These are phyloP conservation scores for Pseudogymnoascus sp. DNA, from an alignment of 2,329 filamentous ascomycete species.

Conservation along the genomic window DNA sequence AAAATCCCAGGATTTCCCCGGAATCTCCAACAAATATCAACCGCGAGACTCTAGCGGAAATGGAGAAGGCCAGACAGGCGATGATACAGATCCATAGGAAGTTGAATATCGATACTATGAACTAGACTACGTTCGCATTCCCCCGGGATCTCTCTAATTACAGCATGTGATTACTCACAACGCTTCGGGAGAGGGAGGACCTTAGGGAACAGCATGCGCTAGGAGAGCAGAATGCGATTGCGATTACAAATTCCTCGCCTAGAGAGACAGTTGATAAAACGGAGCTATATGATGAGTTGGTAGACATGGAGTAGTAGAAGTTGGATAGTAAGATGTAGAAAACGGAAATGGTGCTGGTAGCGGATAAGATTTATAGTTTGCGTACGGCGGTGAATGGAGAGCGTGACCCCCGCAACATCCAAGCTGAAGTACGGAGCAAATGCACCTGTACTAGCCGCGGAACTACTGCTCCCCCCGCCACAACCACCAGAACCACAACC, in stretches of 20 bases:
- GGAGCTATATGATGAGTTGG: slow-evolving; percentile 79
- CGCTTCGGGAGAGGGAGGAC: slow-evolving; percentile 61
- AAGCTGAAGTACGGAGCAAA: no score
- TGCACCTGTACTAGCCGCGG: no score
- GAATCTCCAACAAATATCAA: slow-evolving; percentile 99
- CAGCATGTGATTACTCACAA: no score
- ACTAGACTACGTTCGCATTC: slow-evolving; percentile 75
- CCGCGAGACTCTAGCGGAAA: slow-evolving; percentile 86
- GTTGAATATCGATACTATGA: slow-evolving; percentile 88
- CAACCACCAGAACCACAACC: no score
- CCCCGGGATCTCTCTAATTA: no score
- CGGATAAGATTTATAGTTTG: slow-evolving; percentile 67
- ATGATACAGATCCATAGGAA: slow-evolving; percentile 91
- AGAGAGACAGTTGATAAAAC: slow-evolving; percentile 70
- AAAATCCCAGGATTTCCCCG: no score
- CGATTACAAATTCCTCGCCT: slow-evolving; percentile 64
- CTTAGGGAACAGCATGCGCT: slow-evolving; percentile 87
- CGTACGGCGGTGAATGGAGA: slow-evolving; percentile 67
- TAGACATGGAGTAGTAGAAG: slow-evolving; percentile 79
- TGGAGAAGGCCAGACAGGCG: slow-evolving; percentile 81
- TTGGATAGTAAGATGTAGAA: slow-evolving; percentile 91
- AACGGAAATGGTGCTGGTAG: slow-evolving; percentile 75
- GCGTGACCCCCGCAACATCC: no score
- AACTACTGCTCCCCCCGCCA: no score
- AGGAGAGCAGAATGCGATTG: slow-evolving; percentile 84